A percentile compares a stretch with the other conserved stretches of the same genome.
These are phyloP conservation scores for Oryza brachyantha DNA, from an alignment of 176 grass and related monocot species.

Conservation along the genomic window DNA sequence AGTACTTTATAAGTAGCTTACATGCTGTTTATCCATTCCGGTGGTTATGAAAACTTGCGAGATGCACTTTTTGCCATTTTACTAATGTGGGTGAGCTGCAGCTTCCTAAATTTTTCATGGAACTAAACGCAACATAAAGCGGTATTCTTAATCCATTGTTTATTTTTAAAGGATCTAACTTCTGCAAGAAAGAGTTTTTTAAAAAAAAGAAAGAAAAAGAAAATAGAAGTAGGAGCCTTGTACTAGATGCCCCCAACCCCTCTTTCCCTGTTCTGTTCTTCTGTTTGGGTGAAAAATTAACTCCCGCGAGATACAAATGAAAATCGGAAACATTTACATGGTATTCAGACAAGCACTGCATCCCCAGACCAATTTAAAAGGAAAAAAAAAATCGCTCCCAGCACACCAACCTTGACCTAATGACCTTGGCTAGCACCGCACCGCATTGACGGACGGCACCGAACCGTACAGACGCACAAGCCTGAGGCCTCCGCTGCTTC, in stretches of 20 bases:
- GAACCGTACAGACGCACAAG: background rate
- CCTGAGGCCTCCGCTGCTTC: background rate
- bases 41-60: background rate
- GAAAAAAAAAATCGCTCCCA: too few relatives aligned
- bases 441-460: background rate
- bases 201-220: too few relatives aligned
- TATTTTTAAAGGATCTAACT: background rate
- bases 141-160: background rate
- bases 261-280: background rate
- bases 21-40: background rate
- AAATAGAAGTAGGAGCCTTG: background rate
- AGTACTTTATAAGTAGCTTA: slow-evolving; percentile 9
- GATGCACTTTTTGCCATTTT: background rate
- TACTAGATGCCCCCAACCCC: background rate
- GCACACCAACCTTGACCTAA: background rate
- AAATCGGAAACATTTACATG: background rate
- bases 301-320: background rate
- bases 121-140: background rate
- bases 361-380: too few relatives aligned
- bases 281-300: background rate
- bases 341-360: background rate
- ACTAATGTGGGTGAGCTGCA: background rate
- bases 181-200: background rate
- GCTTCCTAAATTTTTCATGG: background rate
- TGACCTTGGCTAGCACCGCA: background rate